phyloP scores from a whole-genome alignment of 2,329 filamentous ascomycete species.

The Calonectria henricotiae region DNA sequence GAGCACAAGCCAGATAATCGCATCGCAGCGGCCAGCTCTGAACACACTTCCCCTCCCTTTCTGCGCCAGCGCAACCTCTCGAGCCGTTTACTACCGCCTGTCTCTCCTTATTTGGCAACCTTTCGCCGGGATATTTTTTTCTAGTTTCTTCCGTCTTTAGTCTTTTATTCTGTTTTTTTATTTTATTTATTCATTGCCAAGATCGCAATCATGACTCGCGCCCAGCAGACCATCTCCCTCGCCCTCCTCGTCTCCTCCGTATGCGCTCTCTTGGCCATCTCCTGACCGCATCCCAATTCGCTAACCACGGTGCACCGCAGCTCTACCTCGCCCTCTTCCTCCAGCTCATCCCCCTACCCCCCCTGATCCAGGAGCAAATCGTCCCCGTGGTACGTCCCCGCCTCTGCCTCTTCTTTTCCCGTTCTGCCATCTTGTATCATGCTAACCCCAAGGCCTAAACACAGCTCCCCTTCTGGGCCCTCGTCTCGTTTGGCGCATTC shows the following conservation, averaged over 20 bases:
- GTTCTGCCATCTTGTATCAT: neutral
- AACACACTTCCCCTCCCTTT: slow-evolving; percentile 12
- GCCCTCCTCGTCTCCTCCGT: slow-evolving; percentile 91
- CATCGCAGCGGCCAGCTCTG: slow-evolving; percentile 33
- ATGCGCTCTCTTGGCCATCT: slow-evolving; percentile 56
- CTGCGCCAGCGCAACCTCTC: slow-evolving; percentile 15
- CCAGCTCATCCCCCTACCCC: slow-evolving; percentile 85
- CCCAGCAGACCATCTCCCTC: slow-evolving; percentile 91
- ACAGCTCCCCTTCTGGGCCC: slow-evolving; percentile 92
- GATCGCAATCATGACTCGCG: slow-evolving; percentile 85
- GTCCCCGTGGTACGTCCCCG: slow-evolving; percentile 84
- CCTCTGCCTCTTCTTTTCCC: slow-evolving; percentile 5
- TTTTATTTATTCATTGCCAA: neutral
- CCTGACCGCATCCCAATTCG: slow-evolving; percentile 21
- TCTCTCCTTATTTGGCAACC: neutral
- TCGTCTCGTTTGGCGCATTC: slow-evolving; percentile 93
- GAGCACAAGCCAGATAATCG: slow-evolving; percentile 41
- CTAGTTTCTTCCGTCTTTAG: neutral
- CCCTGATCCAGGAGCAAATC: slow-evolving; percentile 85
- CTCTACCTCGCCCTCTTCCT: slow-evolving; percentile 91
- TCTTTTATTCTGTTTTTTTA: neutral
- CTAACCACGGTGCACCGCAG: slow-evolving; percentile 69
- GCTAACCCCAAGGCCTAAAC: slow-evolving; percentile 3
- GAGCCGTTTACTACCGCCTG: slow-evolving; percentile 31
- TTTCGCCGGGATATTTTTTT: too few relatives aligned